Evolutionary conservation across 1,139 yeast genomes (phyloP), one percentile per base, ranked within the genome.

Genomic region (Suhomyces maxii): DNA sequence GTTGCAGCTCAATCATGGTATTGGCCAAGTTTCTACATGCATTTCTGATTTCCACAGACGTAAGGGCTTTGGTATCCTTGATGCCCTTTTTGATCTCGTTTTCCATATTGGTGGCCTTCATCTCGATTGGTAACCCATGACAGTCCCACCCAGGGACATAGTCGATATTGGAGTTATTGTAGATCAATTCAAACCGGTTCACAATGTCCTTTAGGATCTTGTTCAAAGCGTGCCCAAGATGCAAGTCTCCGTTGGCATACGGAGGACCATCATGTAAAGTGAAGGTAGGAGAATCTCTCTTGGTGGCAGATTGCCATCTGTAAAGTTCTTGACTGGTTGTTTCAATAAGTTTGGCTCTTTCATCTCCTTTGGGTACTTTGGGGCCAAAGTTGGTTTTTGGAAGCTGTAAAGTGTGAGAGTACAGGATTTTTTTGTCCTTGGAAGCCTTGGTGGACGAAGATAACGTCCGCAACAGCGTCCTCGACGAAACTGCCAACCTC

Each of bases 121-220:
- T 73, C 64, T 93, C 99, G 52, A 93, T 93, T 1, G 99, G 99
- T 32, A 93, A 71, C 0, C 99, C 99, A 68, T 93, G 99, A 60
- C 99, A 93, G 64, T 93, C 99, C 98, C 99, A 93, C 0, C 99
- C 99, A 0, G 98, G 97, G 39, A 77, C 76, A 60, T 89, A 93
- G 46, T 77, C 72, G 6, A 93, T 80, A 39, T 74, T 73, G 51
- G 80, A 77, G 25, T 90, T 86, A 38, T 73, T 67, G 51, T 64
- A 56, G 40, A 86, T 65, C 36, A 91, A 68, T 58, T 89, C 83
- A 56, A 74, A 84, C 44, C 99, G 72, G 53, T 82, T 82, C 45
- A 91, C 82, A 44, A 93, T 82, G 65, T 93, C 99, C 64, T 93
- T 93, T 46, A 89, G 67, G 25, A 90, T 80, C 60, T 93, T 93